Percentiles rank a stretch among this genome's conserved stretches.
phyloP scores from a whole-genome alignment of 768 basidiomycete species.

The Epithele typhae region DNA sequence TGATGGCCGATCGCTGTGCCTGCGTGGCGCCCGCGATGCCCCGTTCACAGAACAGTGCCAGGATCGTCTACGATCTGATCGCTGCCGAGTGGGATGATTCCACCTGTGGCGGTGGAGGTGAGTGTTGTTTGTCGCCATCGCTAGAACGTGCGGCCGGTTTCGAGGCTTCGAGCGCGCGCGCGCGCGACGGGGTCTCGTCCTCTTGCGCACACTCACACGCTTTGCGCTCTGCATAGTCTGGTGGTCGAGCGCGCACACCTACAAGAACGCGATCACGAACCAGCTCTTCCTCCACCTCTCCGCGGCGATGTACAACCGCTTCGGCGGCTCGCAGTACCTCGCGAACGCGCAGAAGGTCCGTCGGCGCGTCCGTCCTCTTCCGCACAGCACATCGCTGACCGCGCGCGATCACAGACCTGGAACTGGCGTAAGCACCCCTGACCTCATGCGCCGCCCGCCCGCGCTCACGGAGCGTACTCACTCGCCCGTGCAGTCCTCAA shows the following conservation, averaged over 20 bases:
- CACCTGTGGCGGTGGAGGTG: conserved; percentile 50
- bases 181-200: no score
- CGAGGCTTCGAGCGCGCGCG: no score
- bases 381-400: no score
- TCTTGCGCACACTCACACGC: not conserved
- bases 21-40: no score
- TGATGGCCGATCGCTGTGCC: no score
- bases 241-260: conserved; percentile 52
- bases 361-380: no score
- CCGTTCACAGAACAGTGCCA: conserved; percentile 39
- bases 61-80: conserved; percentile 47
- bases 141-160: no score
- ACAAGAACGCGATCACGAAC: conserved; percentile 63
- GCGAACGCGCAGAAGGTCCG: conserved; percentile 44
- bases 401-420: conserved; percentile 19
- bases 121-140: no score
- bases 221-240: conserved; percentile 35
- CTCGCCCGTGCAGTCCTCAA: conserved; percentile 29
- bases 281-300: conserved; percentile 50
- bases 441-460: not conserved
- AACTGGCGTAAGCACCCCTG: conserved; percentile 21
- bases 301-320: conserved; percentile 42
- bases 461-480: no score
- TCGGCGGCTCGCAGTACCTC: conserved; percentile 36
- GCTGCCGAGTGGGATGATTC: conserved; percentile 43